Evolutionary conservation across 805 yeast species (phyloP).

Genomic region (Tetrapisispora arboricola): DNA sequence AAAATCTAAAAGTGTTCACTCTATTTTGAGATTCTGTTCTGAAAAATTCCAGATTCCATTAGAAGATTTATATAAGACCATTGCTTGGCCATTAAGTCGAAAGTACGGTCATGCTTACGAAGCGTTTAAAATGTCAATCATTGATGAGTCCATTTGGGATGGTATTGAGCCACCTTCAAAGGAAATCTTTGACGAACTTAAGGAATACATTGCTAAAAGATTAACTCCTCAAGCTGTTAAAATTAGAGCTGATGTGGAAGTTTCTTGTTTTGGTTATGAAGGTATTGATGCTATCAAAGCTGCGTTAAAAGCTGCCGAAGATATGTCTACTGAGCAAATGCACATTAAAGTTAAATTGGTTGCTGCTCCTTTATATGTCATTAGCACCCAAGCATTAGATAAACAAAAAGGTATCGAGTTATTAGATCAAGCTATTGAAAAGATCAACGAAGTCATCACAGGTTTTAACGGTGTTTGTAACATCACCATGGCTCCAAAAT

Average conservation of each 20-base stretch:
- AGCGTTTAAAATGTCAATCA: constrained; percentile 92
- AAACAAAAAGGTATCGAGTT: constrained; percentile 78
- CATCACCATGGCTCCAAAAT: constrained; percentile 96
- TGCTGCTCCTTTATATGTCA: constrained; percentile 93
- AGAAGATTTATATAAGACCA: constrained; percentile 73
- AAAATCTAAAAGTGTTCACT: constrained; percentile 94
- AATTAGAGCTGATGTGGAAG: constrained; percentile 97
- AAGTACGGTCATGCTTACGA: constrained; percentile 96
- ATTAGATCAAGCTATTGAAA: constrained; percentile 69
- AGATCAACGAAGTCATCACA: constrained; percentile 59
- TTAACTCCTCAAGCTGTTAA: constrained; percentile 97
- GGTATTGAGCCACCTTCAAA: constrained; percentile 59
- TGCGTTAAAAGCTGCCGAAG: constrained; percentile 83
- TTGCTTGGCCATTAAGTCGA: constrained; percentile 96
- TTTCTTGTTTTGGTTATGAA: constrained; percentile 92
- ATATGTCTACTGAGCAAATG: constrained; percentile 67
- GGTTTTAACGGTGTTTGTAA: constrained; percentile 77
- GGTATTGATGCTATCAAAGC: constrained; percentile 95
- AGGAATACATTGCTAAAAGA: constrained; percentile 80
- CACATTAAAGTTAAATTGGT: constrained; percentile 90
- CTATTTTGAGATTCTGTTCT: constrained; percentile 97
- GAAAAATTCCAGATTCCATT: constrained; percentile 86
- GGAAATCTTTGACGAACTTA: constrained; percentile 74
- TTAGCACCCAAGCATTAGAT: constrained; percentile 87
- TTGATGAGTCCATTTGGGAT: constrained; percentile 78